Evolutionary conservation across 306 rosid genomes (phyloP), one percentile per base, ranked within the genome.

Genomic region (Ziziphus jujuba): DNA sequence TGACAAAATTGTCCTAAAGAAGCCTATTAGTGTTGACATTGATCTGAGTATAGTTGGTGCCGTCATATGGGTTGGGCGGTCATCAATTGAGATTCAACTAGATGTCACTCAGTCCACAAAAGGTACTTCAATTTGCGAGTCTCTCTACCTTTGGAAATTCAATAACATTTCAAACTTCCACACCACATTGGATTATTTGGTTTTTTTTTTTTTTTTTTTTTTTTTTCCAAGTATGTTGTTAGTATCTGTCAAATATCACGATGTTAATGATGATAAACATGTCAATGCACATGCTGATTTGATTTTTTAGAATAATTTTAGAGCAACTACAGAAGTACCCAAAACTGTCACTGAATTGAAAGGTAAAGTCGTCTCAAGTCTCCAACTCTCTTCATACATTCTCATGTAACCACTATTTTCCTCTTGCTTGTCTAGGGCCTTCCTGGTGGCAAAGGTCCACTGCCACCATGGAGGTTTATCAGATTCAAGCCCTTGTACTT

Each of bases 11-110:
- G 86, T 90, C 8, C 69, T 93, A 64, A 90, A 90, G 86, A 93
- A 85, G 76, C 84, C 99, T 1, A 87, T 93, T 61, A 86, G 95
- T 80, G 99, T 90, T 61, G 71, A 80, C 80, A 71, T 54, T 62
- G 98, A 93, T 79, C 83, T 93, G 77, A 86, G 78, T 34, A 86
- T 93, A 54, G 88, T 83, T 75, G 98, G 98, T 78, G 78, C 93
- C 71, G 96, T 93, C 69, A 81, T 93, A 62, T 92, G 97, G 97
- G 97, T 93, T 65, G 97, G 98, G 5, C 82, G 85, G 66, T 93
- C 98, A 51, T 93, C 98, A 28, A 93, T 93, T 43, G 97, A 93
- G 76, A 85, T 93, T 75, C 97, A 86, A 67, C 80, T 93, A 16
- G 97, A 88, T 72, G 89, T 88, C 75, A 83, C 67, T 61, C 90